A percentile compares a stretch with the other conserved stretches of the same genome.
phyloP scores from a whole-genome alignment of 768 basidiomycete species.

The Tricholoma terreum region DNA sequence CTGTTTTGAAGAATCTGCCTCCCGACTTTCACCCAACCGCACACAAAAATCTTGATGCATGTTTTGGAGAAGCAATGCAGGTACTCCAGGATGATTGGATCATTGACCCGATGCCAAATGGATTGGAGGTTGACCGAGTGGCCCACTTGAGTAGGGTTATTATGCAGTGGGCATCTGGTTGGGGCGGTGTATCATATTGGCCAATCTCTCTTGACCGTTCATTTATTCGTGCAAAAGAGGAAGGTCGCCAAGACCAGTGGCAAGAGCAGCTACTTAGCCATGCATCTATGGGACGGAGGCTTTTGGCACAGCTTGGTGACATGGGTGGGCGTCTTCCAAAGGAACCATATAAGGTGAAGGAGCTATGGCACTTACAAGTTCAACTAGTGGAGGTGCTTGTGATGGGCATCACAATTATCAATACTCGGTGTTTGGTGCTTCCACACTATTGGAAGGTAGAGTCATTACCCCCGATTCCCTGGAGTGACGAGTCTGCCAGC shows the following conservation, averaged over 20 bases:
- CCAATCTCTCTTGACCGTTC: too few relatives aligned
- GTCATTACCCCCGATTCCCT: neutral
- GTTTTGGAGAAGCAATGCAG: too few relatives aligned
- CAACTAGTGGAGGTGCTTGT: conserved; percentile 2
- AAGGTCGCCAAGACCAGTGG: neutral
- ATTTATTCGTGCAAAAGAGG: too few relatives aligned
- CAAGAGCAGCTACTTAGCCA: conserved; percentile 2
- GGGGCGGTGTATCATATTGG: too few relatives aligned
- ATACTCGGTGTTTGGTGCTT: neutral
- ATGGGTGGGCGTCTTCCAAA: neutral
- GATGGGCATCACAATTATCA: neutral
- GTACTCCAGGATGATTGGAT: too few relatives aligned
- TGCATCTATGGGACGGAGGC: neutral
- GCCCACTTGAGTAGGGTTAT: too few relatives aligned
- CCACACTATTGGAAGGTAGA: neutral
- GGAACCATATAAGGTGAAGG: conserved; percentile 3
- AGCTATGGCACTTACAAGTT: neutral
- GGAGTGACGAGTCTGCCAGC: neutral
- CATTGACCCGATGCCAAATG: too few relatives aligned
- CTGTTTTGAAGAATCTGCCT: neutral
- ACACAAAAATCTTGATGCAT: neutral
- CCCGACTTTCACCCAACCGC: neutral
- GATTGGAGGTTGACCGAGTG: too few relatives aligned
- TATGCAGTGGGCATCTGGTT: too few relatives aligned
- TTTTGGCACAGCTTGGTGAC: neutral